Percentiles rank a stretch among this genome's conserved stretches.
phyloP scores from a whole-genome alignment of 2,329 filamentous ascomycete species.

The Colletotrichum chlorophyti region DNA sequence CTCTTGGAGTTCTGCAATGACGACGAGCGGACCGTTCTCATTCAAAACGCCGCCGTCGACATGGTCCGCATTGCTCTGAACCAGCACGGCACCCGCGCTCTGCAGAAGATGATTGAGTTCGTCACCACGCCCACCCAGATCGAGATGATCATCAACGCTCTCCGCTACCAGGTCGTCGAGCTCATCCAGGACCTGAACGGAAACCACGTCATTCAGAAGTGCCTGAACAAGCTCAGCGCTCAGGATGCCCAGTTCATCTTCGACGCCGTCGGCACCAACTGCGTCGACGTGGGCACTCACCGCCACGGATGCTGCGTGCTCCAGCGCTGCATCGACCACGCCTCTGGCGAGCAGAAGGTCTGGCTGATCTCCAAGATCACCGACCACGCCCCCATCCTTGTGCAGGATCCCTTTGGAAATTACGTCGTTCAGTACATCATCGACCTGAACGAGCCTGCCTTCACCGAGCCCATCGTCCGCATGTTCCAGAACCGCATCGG shows the following conservation, averaged over 20 bases:
- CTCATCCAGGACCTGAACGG: conserved; percentile 97
- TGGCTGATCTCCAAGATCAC: conserved; percentile 89
- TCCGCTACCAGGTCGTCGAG: conserved; percentile 85
- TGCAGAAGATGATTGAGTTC: conserved; percentile 99
- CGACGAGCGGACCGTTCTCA: conserved; percentile 90
- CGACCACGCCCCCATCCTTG: conserved; percentile 82
- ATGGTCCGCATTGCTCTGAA: conserved; percentile 95
- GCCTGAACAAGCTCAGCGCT: conserved; percentile 88
- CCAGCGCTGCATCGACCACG: conserved; percentile 97
- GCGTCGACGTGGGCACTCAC: conserved; percentile 91
- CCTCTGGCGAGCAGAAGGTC: conserved; percentile 85
- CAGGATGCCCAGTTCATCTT: conserved; percentile 95
- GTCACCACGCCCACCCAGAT: conserved; percentile 87
- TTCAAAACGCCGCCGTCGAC: conserved; percentile 85
- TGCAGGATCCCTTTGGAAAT: conserved; percentile 97
- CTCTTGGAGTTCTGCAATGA: conserved; percentile 94
- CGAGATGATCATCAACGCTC: conserved; percentile 83
- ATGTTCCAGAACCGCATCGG: conserved; percentile 79
- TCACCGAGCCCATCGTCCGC: conserved; percentile 86
- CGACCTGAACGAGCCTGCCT: conserved; percentile 85
- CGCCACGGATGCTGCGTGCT: conserved; percentile 98
- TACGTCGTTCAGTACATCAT: conserved; percentile 99
- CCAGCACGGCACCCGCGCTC: conserved; percentile 92
- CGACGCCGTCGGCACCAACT: conserved; percentile 86
- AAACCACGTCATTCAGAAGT: conserved; percentile 99